Evolutionary conservation across 768 basidiomycete genomes (phyloP), one percentile per base, ranked within the genome.

Genomic region (Lactarius trivialis): DNA sequence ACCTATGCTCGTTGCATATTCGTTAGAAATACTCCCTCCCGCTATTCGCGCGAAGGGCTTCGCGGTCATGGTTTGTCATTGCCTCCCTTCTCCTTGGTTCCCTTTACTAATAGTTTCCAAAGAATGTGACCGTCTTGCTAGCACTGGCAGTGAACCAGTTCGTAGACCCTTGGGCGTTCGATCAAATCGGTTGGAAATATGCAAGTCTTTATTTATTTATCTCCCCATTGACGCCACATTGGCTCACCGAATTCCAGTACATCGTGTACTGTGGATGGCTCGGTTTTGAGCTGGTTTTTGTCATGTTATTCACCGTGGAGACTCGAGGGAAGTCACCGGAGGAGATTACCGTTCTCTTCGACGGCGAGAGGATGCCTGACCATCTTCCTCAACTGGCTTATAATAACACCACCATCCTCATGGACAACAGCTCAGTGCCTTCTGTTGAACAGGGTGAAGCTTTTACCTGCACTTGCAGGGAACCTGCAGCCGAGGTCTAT

Each of bases 21-120:
- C 79, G 7, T 76, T 93, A 60, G 93, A 94, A 71, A 92, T 94
- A 65, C 73, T 93, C 4, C 91, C 91, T 0, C 91, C 84, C 73
- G 79, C 77, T 61, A 85, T 93, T 61, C 85, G 92, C 56, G 91
- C 91, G 11, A 89, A 85, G 68, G 90, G 90, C 0, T 86, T 89
- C 64, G 85, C 88, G 7, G 70, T 89, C 37, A 89, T 91, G 85
- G 85, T 85, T 61, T 17, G 77, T 70, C 24, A 19, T 21, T 11
- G 21, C 28, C 55, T 50, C 24, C 21, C 56, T 67, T 6, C n/a
- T 26, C 30, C 32, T 50, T 26, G 5, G 9, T 28, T 21, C 4
- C 5, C 28, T 49, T 54, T 1, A 32, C 21, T 56, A n/a, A 28
- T 32, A 41, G 19, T 15, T 37, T 58, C 5, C 66, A 21, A 55